Base-by-base conservation (phyloP, 2,329 filamentous ascomycete genomes). In the Fusarium mexicanum region DNA sequence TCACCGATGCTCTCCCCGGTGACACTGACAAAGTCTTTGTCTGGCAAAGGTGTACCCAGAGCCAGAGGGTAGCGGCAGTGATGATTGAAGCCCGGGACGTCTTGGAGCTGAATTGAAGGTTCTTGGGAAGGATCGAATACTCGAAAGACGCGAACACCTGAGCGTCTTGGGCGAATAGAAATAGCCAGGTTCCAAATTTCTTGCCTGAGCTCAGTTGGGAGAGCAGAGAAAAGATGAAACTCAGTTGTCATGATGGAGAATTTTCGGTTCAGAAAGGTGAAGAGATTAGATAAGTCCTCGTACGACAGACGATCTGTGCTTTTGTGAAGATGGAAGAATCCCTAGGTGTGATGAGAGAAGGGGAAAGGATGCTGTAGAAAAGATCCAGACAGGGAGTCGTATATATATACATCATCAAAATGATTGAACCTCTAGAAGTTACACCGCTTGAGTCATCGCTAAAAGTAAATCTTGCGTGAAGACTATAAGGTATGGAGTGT, bases 271-370 rank as follows among this genome's bases (percentile, higher is more conserved):
- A 4, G 11, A 10, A 44, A 24, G 7, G n/a, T 8, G 43, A 44
- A 7, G 11, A 24, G 7, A 44, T 24, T 5, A 24, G n/a, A 44
- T 0, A 46, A 26, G n/a, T 46, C 5, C 5, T 8, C 1, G n/a
- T 26, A 17, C 3, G 7, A 26, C 17, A 46, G n/a, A 4, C 17
- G 11, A 4, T 46, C 17, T 13, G 17, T 8, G n/a, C 1, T 47
- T 3, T 5, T 47, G 24, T 46, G 12, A 12, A 1, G 18, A 6
- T 20, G 0, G 18, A 29, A 14, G 0, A 22, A 20, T 29, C 0
- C 0, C 6, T 29, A 7, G 1, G 1, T 14, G 3, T 20, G 24
- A 47, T 10, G 44, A 26, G 4, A 29, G 24, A 29, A 29, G 16
- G 5, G 1, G 6, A 20, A 10, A 29, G 0, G 18, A 14, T 47